phyloP scores from a whole-genome alignment of 2,329 filamentous ascomycete species.

The Colletotrichum chrysophilum region DNA sequence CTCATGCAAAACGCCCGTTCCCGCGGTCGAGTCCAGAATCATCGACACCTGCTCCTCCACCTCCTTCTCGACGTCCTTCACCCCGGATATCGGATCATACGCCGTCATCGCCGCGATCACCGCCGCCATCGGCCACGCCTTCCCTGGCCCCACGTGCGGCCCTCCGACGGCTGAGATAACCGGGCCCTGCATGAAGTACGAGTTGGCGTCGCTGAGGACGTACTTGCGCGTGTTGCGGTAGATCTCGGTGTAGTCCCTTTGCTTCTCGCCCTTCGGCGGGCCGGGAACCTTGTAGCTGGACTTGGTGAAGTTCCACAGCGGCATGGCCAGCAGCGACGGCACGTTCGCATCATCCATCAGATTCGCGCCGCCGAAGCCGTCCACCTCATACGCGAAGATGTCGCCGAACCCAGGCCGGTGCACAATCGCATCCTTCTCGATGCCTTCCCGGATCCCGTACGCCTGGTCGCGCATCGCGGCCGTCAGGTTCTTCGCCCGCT shows the following conservation, averaged over 20 bases:
- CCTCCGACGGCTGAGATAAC: constrained; percentile 77
- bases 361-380: constrained; percentile 71
- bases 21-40: constrained; percentile 44
- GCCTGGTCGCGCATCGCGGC: constrained; percentile 61
- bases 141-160: constrained; percentile 65
- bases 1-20: constrained; percentile 54
- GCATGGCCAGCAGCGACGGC: constrained; percentile 68
- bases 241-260: constrained; percentile 61
- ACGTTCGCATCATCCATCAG: constrained; percentile 79
- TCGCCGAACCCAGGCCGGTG: constrained; percentile 54
- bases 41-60: constrained; percentile 39
- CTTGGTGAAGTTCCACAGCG: constrained; percentile 62
- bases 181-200: constrained; percentile 74
- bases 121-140: constrained; percentile 62
- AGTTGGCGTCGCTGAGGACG: constrained; percentile 77
- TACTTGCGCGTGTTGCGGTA: constrained; percentile 84
- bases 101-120: constrained; percentile 59
- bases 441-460: constrained; percentile 67
- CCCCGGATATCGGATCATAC: constrained; percentile 28
- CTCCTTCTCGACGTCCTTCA: constrained; percentile 34
- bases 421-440: constrained; percentile 75
- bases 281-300: constrained; percentile 5
- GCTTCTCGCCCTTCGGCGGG: constrained; percentile 18
- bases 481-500: constrained; percentile 49
- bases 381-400: constrained; percentile 81